These are phyloP conservation scores for Paraglomus brasilianum DNA, from an alignment of 192 early-diverging fungal species.

Conservation along the genomic window DNA sequence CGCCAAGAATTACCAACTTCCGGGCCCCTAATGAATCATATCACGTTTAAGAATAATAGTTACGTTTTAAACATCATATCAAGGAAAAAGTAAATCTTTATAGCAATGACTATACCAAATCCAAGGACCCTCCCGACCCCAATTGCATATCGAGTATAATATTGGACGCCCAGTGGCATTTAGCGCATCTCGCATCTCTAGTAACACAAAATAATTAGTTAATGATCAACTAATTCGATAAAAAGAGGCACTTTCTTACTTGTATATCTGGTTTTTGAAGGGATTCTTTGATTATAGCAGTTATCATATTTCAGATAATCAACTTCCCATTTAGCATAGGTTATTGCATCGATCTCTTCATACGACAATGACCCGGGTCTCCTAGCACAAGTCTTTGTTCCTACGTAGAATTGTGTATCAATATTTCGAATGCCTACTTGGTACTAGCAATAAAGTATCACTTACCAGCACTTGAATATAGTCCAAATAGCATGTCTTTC, in stretches of 20 bases:
- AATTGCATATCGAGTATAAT: slow-evolving; percentile 48
- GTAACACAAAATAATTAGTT: background rate
- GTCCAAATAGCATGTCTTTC: slow-evolving; percentile 44
- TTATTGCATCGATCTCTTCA: slow-evolving; percentile 48
- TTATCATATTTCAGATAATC: slow-evolving; percentile 67
- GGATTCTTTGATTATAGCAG: slow-evolving; percentile 46
- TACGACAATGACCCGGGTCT: slow-evolving; percentile 48
- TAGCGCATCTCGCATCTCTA: slow-evolving; percentile 43
- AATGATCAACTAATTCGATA: background rate
- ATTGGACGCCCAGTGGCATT: slow-evolving; percentile 47
- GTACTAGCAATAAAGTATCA: slow-evolving; percentile 29
- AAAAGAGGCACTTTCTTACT: slow-evolving; percentile 35
- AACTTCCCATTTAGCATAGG: slow-evolving; percentile 54
- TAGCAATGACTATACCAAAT: no score
- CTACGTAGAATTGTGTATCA: background rate
- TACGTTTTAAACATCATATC: background rate
- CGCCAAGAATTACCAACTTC: slow-evolving; percentile 44
- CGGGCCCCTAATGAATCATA: slow-evolving; percentile 7
- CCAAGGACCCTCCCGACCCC: slow-evolving; percentile 50
- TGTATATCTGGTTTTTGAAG: slow-evolving; percentile 37
- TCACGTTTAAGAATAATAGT: background rate
- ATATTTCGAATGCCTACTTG: background rate
- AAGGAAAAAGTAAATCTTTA: no score
- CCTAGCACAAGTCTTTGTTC: slow-evolving; percentile 49
- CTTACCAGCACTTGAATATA: slow-evolving; percentile 44